Base-by-base conservation (phyloP, 805 yeast species). In the Barnettozyma wickerhamii region DNA sequence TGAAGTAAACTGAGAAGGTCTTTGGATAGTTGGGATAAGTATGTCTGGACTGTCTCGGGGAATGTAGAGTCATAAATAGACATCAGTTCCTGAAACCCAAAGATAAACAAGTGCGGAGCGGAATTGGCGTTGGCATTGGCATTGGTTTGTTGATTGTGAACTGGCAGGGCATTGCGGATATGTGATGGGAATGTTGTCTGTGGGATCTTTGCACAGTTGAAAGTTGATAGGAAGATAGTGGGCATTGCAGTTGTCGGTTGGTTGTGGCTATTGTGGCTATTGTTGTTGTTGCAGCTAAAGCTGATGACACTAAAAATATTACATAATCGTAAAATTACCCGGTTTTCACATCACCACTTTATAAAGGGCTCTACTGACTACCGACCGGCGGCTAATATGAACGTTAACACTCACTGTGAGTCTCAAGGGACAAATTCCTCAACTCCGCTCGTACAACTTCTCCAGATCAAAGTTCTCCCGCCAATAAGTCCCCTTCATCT, bases 31-130 rank as follows among this genome's bases (percentile, higher is more conserved):
- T 50, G 33, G 5, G 68, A 50, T 34, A 80, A 52, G 29, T 64
- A 57, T 5, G 53, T 49, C 12, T 67, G 59, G 2, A 79, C 72
- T 1, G 41, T 23, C 2, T 55, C 50, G 7, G 63, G 55, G 35
- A 72, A 68, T 3, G 79, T 66, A 2, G 81, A 79, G 42, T 80
- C 80, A 49, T 79, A 53, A 1, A 79, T 61, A 3, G 79, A 57
- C 37, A 81, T 70, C 10, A 83, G 50, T 55, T 84, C 93, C 56
- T 84, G 82, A 46, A 83, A 74, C 3, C 83, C 88, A 57, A 81
- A 77, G 1, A 73, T 82, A 39, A 72, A 71, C 6, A 81, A 40
- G 38, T 72, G 68, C 0, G 76, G 72, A 52, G 49, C n/a, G 48
- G 45, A 10, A 71, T 66, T 49, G n/a, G n/a, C n/a, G n/a, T n/a